These are phyloP conservation scores for Cytospora chrysosperma DNA, from an alignment of 2,329 filamentous ascomycete genomes.

Conservation along the genomic window DNA sequence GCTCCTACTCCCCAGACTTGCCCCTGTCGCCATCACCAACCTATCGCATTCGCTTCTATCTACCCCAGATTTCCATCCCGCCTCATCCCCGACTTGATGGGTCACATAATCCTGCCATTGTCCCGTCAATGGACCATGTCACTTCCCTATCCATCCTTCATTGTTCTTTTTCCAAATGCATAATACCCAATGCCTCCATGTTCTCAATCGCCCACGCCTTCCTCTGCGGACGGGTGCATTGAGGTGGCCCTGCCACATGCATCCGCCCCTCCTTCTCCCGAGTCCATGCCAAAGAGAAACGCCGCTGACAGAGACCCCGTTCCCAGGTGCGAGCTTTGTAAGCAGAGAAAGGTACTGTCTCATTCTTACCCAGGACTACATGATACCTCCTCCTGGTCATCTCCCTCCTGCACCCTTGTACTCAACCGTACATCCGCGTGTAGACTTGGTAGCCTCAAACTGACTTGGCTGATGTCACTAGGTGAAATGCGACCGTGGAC, in stretches of 20 bases:
- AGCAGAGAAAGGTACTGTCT: conserved; percentile 67
- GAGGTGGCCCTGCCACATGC: conserved; percentile 17
- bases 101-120: neutral
- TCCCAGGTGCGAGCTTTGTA: conserved; percentile 71
- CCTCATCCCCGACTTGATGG: neutral
- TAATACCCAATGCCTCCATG: conserved; percentile 19
- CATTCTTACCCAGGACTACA: conserved; percentile 12
- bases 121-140: conserved; percentile 16
- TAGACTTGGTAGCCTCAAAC: neutral
- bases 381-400: neutral
- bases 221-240: conserved; percentile 21
- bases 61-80: neutral
- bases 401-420: neutral
- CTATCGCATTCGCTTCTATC: conserved; percentile 2
- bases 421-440: neutral
- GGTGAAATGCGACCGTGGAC: conserved; percentile 75
- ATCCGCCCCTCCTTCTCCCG: conserved; percentile 23
- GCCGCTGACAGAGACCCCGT: conserved; percentile 38
- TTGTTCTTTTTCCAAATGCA: conserved; percentile 8
- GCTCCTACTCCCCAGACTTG: neutral
- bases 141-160: neutral
- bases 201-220: conserved; percentile 13
- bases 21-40: conserved; percentile 3
- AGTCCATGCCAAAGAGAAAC: conserved; percentile 24
- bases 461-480: conserved; percentile 30